These are phyloP conservation scores for Rhodotorula kratochvilovae DNA, from an alignment of 768 basidiomycete genomes.

Conservation along the genomic window DNA sequence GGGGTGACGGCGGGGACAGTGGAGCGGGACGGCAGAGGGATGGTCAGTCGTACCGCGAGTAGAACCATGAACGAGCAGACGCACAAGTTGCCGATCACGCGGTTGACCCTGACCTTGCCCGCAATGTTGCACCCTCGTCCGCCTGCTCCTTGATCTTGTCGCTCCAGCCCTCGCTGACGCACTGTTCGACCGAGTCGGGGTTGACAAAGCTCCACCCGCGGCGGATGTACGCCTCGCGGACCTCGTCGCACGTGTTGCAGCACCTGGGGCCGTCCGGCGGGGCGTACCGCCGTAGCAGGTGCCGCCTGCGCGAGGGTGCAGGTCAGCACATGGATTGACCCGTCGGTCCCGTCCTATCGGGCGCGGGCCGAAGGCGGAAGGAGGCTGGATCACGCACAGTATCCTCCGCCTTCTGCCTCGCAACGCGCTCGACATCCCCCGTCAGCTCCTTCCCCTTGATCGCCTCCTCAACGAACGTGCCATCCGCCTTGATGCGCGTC, in stretches of 20 bases:
- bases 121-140: constrained; percentile 86
- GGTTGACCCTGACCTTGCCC: constrained; percentile 89
- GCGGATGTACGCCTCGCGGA: constrained; percentile 79
- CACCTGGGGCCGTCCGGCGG: constrained; percentile 56
- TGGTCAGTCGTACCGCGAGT: background rate
- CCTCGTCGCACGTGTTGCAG: constrained; percentile 94
- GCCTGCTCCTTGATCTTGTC: constrained; percentile 89
- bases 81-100: constrained; percentile 55
- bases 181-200: constrained; percentile 88
- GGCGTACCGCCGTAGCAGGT: constrained; percentile 90
- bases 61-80: background rate
- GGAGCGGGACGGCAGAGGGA: too few relatives aligned
- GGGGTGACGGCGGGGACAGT: background rate
- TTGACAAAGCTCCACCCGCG: constrained; percentile 92
- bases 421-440: constrained; percentile 81
- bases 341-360: too few relatives aligned
- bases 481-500: constrained; percentile 63
- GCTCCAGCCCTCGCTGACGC: constrained; percentile 87
- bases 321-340: background rate
- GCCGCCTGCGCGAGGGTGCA: constrained; percentile 59
- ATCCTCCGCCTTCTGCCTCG: constrained; percentile 54
- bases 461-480: constrained; percentile 53
- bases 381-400: constrained; percentile 34
- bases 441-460: constrained; percentile 56
- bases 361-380: background rate